Evolutionary conservation across 1,284 basidiomycete species (phyloP), one percentile per base, ranked within the genome.

Genomic region (Leccinum griseonigrum): DNA sequence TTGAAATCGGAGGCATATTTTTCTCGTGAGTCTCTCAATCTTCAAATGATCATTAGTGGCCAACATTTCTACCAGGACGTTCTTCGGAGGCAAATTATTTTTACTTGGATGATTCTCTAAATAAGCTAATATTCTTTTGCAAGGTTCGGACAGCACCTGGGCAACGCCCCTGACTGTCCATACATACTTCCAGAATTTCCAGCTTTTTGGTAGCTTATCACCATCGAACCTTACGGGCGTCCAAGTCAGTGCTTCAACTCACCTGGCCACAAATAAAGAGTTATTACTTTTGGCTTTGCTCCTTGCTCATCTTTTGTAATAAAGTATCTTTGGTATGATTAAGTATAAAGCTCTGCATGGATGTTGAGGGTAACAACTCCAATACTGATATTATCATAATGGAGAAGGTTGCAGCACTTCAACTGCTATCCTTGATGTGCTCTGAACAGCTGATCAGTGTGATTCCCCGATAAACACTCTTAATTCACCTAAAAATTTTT

Each of bases 111-210:
- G 14, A 46, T 43, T 4, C 32, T 9, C 6, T 16, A 8, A 14
- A 40, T 43, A 40, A 32, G 14, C n/a, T 36, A 18, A 52, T 60
- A 32, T 54, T 54, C 57, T 58, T 60, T 56, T 22, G 26, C 60
- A 36, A 84, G 85, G 88, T 26, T 80, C 79, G 60, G 86, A 91
- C 67, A 63, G 75, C 4, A 83, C 80, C 53, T 92, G 87, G 86
- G 86, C 86, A 32, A 85, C 88, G 0, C 81, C 85, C 9, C 70
- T 75, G 5, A 83, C 81, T 1, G 83, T 84, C 2, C 81, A 88
- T 69, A 85, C 86, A 0, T 91, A 88, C 72, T 91, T 83, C 78
- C 85, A 89, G 64, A 87, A 90, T 70, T 77, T 91, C 62, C 75
- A 76, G 40, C 69, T 88, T 51, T 88, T 80, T 77, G 86, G 78